These are phyloP conservation scores for Beauveria caledonica DNA, from an alignment of 2,329 filamentous ascomycete species.

Conservation along the genomic window DNA sequence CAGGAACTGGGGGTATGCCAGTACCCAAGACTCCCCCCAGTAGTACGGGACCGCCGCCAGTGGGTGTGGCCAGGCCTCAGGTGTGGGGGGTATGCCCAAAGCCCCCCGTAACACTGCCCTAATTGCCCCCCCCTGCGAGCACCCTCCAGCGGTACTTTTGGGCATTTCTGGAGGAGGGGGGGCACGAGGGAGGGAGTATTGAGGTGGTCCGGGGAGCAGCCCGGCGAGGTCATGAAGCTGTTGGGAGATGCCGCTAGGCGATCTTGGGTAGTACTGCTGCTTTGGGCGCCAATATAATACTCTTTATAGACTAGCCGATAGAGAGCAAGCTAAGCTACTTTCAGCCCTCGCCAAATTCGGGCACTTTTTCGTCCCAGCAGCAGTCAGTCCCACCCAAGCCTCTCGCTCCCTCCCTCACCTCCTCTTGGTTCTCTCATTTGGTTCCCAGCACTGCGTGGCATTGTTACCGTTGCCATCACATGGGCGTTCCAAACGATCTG, in stretches of 20 bases:
- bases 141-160: constrained; percentile 1
- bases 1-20: constrained; percentile 8
- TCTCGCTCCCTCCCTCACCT: too few relatives aligned
- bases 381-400: not conserved
- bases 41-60: constrained; percentile 7
- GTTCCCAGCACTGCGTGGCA: constrained; percentile 12
- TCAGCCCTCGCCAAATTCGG: not conserved
- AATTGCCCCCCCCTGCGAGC: not conserved
- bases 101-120: not conserved
- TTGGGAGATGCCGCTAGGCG: not conserved
- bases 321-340: not conserved
- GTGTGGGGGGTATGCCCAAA: not conserved
- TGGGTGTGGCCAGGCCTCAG: not conserved
- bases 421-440: constrained; percentile 8
- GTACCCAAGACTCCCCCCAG: constrained; percentile 6
- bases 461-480: constrained; percentile 13
- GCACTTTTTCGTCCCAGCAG: not conserved
- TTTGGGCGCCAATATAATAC: not conserved
- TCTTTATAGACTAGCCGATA: accelerated
- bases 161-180: not conserved
- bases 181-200: constrained; percentile 1
- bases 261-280: not conserved
- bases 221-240: not conserved
- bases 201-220: constrained; percentile 4
- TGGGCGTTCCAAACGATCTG: not conserved